Conservation (phyloP, 345 rosid genomes). For the Cardiospermum halicacabum region DNA sequence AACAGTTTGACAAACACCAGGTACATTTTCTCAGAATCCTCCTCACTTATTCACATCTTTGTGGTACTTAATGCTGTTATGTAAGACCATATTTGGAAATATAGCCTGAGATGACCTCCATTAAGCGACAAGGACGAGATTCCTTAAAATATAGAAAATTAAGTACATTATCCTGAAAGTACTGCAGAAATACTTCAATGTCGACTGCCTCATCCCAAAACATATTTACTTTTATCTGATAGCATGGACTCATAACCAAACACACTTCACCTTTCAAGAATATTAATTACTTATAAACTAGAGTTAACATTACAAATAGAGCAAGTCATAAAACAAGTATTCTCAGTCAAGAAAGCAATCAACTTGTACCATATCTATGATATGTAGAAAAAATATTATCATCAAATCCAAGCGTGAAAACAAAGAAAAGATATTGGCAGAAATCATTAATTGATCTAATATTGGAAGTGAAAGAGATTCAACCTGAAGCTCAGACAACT, state of each 20-base stretch:
- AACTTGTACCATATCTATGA: not conserved
- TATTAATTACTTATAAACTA: not conserved
- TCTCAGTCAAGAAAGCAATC: not conserved
- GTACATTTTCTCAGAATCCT: not conserved
- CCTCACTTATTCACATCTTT: not conserved
- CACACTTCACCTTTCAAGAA: not conserved
- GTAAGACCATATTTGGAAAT: not conserved
- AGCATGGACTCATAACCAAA: not conserved
- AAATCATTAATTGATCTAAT: not conserved
- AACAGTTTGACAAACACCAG: not conserved
- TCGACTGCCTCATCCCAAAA: not conserved
- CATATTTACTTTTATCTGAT: not conserved
- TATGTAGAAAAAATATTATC: not conserved
- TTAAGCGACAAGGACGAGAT: not conserved
- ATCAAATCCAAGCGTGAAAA: not conserved
- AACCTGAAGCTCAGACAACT: conserved; percentile 95
- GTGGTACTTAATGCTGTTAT: not conserved
- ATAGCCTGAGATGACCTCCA: not conserved
- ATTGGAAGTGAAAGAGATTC: conserved; percentile 11
- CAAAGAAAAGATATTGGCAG: not conserved
- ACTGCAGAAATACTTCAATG: not conserved
- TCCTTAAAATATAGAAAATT: not conserved
- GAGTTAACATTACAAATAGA: not conserved
- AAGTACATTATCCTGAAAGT: not conserved
- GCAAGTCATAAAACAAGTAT: not conserved